phyloP scores from a whole-genome alignment of 331 rosid genomes.

The Erythrophleum ivorense region DNA sequence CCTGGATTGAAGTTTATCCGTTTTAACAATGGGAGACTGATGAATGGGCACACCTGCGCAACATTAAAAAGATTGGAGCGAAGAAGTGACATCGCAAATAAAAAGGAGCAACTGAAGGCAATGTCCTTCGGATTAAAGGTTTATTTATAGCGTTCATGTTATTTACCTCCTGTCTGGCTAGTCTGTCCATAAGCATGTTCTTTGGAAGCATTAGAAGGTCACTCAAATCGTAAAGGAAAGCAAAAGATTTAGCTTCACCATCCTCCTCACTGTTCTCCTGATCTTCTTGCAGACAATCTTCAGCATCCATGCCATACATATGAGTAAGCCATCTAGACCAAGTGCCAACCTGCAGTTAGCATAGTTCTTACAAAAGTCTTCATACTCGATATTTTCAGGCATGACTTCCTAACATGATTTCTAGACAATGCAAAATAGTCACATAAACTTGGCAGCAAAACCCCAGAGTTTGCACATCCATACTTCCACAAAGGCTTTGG shows the following conservation, averaged over 20 bases:
- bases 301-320: constrained; percentile 78
- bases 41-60: constrained; percentile 81
- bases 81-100: constrained; percentile 25
- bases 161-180: constrained; percentile 79
- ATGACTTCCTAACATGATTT: neutral
- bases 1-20: constrained; percentile 89
- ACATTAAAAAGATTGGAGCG: constrained; percentile 18
- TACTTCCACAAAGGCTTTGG: no score
- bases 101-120: neutral
- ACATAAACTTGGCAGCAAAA: neutral
- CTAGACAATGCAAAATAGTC: neutral
- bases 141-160: constrained; percentile 13
- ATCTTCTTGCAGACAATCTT: constrained; percentile 55
- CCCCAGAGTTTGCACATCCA: no score
- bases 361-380: constrained; percentile 30
- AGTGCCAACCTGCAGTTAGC: constrained; percentile 78
- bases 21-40: constrained; percentile 73
- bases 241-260: constrained; percentile 61
- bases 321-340: constrained; percentile 95
- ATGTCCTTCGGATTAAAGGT: neutral
- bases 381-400: neutral
- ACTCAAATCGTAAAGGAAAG: constrained; percentile 80
- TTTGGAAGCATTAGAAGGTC: constrained; percentile 99
- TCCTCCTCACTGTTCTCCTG: constrained; percentile 44
- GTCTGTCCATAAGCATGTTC: constrained; percentile 85